Evolutionary conservation across 306 rosid genomes (phyloP).

Genomic region (Vigna nakashimae): DNA sequence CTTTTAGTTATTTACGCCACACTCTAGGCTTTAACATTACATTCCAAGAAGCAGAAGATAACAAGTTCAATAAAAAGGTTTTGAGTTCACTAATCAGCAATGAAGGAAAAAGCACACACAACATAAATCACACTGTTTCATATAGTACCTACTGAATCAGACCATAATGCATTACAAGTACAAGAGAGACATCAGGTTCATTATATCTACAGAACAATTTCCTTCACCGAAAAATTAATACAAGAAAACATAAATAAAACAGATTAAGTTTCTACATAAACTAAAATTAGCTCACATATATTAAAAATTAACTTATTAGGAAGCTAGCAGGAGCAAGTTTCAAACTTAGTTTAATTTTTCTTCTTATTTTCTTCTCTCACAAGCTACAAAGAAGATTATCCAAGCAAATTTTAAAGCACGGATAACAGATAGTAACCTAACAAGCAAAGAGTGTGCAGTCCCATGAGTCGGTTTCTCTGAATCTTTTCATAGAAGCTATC

Average conservation of each 20-base stretch:
- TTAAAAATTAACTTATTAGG: too few relatives aligned
- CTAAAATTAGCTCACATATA: too few relatives aligned
- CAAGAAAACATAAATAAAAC: too few relatives aligned
- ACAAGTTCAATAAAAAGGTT: background rate
- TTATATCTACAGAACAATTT: background rate
- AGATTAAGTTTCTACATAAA: too few relatives aligned
- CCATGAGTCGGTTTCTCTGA: slow-evolving; percentile 62
- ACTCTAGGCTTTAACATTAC: slow-evolving; percentile 2
- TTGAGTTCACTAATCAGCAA: background rate
- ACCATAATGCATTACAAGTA: background rate
- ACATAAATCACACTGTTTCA: background rate
- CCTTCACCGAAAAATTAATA: too few relatives aligned
- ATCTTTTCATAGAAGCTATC: slow-evolving; percentile 93
- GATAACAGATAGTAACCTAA: slow-evolving; percentile 57
- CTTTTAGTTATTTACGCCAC: background rate
- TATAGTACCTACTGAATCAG: slow-evolving; percentile 1
- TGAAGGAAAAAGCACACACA: background rate
- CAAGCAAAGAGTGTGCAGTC: slow-evolving; percentile 66
- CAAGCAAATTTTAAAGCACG: background rate
- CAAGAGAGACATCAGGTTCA: background rate
- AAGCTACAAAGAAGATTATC: too few relatives aligned
- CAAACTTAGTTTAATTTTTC: too few relatives aligned
- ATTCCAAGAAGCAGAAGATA: slow-evolving; percentile 19
- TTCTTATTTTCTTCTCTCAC: too few relatives aligned
- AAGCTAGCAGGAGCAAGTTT: too few relatives aligned